Conservation (phyloP, 495 filamentous ascomycete genomes). For the Neurospora africana region DNA sequence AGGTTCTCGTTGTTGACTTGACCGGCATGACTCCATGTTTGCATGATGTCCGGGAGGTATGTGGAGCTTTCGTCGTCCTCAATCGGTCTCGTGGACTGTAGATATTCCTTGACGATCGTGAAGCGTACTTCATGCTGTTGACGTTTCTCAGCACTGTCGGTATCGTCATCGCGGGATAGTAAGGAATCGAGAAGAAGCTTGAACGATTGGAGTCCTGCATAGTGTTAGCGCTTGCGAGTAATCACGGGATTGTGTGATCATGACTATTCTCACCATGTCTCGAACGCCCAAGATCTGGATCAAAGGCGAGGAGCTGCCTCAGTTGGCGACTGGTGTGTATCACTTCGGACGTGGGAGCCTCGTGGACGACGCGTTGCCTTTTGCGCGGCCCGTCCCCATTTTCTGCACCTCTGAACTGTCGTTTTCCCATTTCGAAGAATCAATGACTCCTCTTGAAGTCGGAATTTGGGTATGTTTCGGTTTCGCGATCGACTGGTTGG, state of each 20-base stretch:
- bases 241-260: neutral
- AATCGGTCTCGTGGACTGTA: slow-evolving; percentile 52
- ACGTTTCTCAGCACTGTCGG: slow-evolving; percentile 22
- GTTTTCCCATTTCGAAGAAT: slow-evolving; percentile 28
- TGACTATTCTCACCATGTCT: slow-evolving; percentile 51
- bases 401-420: slow-evolving; percentile 24
- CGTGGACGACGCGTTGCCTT: slow-evolving; percentile 29
- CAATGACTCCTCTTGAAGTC: neutral
- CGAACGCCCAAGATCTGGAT: slow-evolving; percentile 48
- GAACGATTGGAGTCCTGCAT: slow-evolving; percentile 59
- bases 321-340: slow-evolving; percentile 51
- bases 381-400: slow-evolving; percentile 18
- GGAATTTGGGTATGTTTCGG: neutral
- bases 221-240: neutral
- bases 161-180: slow-evolving; percentile 37
- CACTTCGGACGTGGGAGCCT: slow-evolving; percentile 40
- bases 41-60: slow-evolving; percentile 64
- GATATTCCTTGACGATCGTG: slow-evolving; percentile 59
- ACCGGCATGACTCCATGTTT: slow-evolving; percentile 66
- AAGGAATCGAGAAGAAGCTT: slow-evolving; percentile 65
- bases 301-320: slow-evolving; percentile 51
- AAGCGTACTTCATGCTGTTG: slow-evolving; percentile 30
- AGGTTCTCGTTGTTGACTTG: slow-evolving; percentile 64
- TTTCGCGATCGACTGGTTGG: neutral
- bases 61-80: slow-evolving; percentile 44